These are phyloP conservation scores for Saprolegnia parasitica DNA, from an alignment of 352 stramenopile genomes.

Conservation along the genomic window DNA sequence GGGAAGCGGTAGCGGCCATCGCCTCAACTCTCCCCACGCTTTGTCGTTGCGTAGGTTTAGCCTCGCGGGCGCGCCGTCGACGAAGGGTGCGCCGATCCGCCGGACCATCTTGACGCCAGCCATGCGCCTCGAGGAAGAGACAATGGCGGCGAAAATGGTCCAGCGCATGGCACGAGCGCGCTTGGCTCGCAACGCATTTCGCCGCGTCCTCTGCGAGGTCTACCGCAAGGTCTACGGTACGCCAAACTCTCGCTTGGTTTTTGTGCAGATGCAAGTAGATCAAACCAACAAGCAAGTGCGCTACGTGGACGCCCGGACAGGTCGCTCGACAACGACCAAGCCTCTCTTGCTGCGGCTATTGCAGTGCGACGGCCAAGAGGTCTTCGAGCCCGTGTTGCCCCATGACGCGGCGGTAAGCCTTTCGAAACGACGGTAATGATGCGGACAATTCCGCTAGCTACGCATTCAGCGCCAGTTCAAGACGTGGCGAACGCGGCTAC, in stretches of 20 bases:
- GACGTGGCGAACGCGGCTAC: slow-evolving; percentile 6
- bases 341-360: slow-evolving; percentile 9
- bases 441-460: not conserved
- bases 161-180: slow-evolving; percentile 20
- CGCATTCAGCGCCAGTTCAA: slow-evolving; percentile 10
- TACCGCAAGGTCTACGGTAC: slow-evolving; percentile 20
- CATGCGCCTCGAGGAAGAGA: slow-evolving; percentile 14
- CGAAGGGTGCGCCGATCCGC: not conserved
- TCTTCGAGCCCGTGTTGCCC: slow-evolving; percentile 1
- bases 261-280: not conserved
- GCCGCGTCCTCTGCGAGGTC: slow-evolving; percentile 10
- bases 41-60: not conserved
- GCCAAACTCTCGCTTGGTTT: too few species aligned
- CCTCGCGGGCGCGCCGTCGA: not conserved
- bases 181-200: slow-evolving; percentile 8
- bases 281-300: slow-evolving; percentile 20
- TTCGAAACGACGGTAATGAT: too few species aligned
- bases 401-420: slow-evolving; percentile 12
- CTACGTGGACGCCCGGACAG: slow-evolving; percentile 16
- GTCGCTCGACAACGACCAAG: slow-evolving; percentile 6
- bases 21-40: not conserved
- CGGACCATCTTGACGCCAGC: slow-evolving; percentile 8
- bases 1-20: not conserved
- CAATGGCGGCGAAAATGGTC: slow-evolving; percentile 7
- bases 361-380: slow-evolving; percentile 7